A percentile compares a stretch with the other conserved stretches of the same genome.
Evolutionary conservation across 1,284 basidiomycete species (phyloP).

Genomic region (Leccinum subfulvum): DNA sequence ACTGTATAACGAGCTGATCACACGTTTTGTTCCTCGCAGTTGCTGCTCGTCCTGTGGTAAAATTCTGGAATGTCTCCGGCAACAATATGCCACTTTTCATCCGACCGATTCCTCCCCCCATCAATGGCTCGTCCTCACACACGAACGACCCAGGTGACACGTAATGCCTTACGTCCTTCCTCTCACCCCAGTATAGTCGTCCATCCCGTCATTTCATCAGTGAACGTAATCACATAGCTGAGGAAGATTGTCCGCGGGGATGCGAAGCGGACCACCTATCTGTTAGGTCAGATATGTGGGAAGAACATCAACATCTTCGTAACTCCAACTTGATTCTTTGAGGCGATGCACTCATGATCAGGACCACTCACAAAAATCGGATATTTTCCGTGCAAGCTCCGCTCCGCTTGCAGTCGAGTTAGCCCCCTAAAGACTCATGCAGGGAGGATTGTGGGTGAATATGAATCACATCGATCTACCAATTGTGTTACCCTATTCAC

Average conservation of each 20-base stretch:
- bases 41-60: constrained; percentile 55
- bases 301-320: constrained; percentile 11
- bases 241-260: constrained; percentile 27
- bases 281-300: constrained; percentile 28
- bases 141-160: constrained; percentile 13
- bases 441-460: constrained; percentile 15
- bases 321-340: constrained; percentile 3
- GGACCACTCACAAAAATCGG: background rate
- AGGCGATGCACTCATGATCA: constrained; percentile 1
- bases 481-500: constrained; percentile 2
- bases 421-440: constrained; percentile 13
- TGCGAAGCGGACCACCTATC: constrained; percentile 13
- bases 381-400: background rate
- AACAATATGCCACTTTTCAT: constrained; percentile 59
- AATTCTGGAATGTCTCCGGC: constrained; percentile 45
- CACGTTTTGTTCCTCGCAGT: constrained; percentile 34
- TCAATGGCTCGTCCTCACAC: constrained; percentile 11
- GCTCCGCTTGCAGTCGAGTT: constrained; percentile 1
- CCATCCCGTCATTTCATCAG: constrained; percentile 25
- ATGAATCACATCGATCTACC: constrained; percentile 15
- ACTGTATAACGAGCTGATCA: constrained; percentile 14
- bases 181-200: constrained; percentile 12
- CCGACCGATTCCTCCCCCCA: constrained; percentile 22
- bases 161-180: constrained; percentile 16
- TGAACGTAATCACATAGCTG: constrained; percentile 13